A percentile compares a stretch with the other conserved stretches of the same genome.
These are phyloP conservation scores for Lanmaoa rubissima DNA, from an alignment of 768 basidiomycete species.

Conservation along the genomic window DNA sequence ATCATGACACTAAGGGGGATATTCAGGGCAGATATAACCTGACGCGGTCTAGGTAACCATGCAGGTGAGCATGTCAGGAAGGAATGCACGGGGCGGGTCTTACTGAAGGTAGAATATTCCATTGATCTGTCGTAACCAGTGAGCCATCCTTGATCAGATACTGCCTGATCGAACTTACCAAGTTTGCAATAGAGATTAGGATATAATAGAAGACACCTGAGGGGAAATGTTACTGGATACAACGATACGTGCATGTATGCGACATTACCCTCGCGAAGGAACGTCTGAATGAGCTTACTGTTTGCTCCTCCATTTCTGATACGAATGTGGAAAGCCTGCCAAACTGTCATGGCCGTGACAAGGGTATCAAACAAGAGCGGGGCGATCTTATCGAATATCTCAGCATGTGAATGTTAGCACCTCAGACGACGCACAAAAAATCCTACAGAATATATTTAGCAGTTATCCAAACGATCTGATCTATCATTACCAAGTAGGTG, in stretches of 20 bases:
- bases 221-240: neutral
- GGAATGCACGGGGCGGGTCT: conserved; percentile 19
- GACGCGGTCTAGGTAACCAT: conserved; percentile 56
- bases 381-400: conserved; percentile 54
- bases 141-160: conserved; percentile 1
- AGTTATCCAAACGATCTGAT: neutral
- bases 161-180: conserved; percentile 37
- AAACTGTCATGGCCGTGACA: conserved; percentile 77
- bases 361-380: conserved; percentile 80
- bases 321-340: conserved; percentile 76
- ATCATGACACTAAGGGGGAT: conserved; percentile 86
- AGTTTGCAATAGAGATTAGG: conserved; percentile 81
- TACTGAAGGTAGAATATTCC: conserved; percentile 87
- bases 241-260: conserved; percentile 1
- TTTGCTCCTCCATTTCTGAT: conserved; percentile 72
- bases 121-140: conserved; percentile 48
- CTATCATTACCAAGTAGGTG: conserved; percentile 65
- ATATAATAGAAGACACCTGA: conserved; percentile 79
- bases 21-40: conserved; percentile 79
- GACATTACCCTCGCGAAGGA: conserved; percentile 69
- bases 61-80: conserved; percentile 7
- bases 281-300: conserved; percentile 79
- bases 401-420: conserved; percentile 1
- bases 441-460: conserved; percentile 33
- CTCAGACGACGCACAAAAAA: conserved; percentile 50